Base-by-base conservation (phyloP, 768 basidiomycete genomes). In the Calocybe gangraenosa region DNA sequence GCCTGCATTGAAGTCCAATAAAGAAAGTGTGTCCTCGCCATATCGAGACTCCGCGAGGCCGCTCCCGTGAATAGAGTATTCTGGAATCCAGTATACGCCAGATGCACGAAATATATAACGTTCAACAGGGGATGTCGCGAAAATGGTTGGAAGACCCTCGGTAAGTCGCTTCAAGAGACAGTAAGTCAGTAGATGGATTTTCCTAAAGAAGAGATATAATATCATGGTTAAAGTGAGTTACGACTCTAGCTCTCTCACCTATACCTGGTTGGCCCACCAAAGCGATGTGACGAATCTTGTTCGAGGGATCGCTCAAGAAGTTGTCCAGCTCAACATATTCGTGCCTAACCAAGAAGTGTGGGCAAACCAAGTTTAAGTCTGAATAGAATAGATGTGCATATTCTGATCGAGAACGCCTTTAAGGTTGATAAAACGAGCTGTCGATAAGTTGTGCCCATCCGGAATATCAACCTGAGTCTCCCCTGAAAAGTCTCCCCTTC, bases 121-220 rank as follows among this genome's bases (percentile, higher is more conserved):
- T 8, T 31, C 14, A 14, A 8, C 30, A 31, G 30, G 8, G n/a
- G 8, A 8, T 31, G 30, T 8, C 31, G 40, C 20, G 31, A 28
- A 42, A 13, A 42, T 42, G 40, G 40, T 42, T 42, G 40, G 40
- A 6, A 5, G 40, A 28, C 40, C 22, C 14, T 21, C 40, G 18
- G 31, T 25, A n/a, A 42, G 40, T 30, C 40, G 40, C 25, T 42
- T 42, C 40, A 42, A 11, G 19, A 42, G 40, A 31, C 23, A 42
- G 17, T 42, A 42, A 3, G 40, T 42, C 11, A 42, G 25, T 42
- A 42, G 20, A 30, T 15, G 19, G 40, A 25, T 30, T 42, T 42
- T 28, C 40, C 40, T 42, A 21, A 11, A 17, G 25, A 21, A 11
- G 10, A 42, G 31, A 28, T 20, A 21, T 11, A 14, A 14, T 8